Evolutionary conservation across 176 grass and related monocot species (phyloP), one percentile per base, ranked within the genome.

Genomic region (Carex cristatella): DNA sequence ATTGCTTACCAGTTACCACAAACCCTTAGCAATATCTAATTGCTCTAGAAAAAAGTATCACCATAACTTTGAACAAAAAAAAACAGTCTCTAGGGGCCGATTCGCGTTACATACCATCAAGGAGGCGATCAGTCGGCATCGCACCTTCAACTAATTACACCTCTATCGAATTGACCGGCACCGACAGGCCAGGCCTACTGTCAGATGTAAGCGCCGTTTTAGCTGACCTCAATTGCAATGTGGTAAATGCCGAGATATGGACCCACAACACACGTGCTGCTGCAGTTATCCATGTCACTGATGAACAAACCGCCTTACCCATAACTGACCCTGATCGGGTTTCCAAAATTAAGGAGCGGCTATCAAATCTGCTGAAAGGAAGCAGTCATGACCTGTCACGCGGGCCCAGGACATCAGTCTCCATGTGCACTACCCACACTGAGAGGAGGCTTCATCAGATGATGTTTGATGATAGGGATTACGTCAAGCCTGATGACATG

Each of bases 201-300:
- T 96, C 94, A 37, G 94, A 96, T 87, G 94, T 96, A 16, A 91
- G 91, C 1, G 91, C 91, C 0, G 89, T 96, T 33, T 90, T 96
- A n/a, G 51, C 86, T 9, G 87, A 84, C 87, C 91, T 96, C 59
- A 90, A 81, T 35, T 96, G 91, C 87, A 96, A 96, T 14, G 91
- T 96, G 74, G 94, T 96, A 35, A 96, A 83, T 51, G 94, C 94
- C 5, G 91, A 96, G 84, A 91, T 96, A n/a, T 96, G 94, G 94
- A 96, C 94, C 60, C 94, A 96, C 77, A 93, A 96, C 48, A 84
- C 84, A 40, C 87, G 89, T 80, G 94, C 91, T 14, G 94, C 94
- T 1, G 94, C 94, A 0, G 87, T 96, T 71, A 96, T 96, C 86
- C 84, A 67, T 31, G 91, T 96, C 11, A 96, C 84, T 0, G 91